These are phyloP conservation scores for Elsinoe necatrix DNA, from an alignment of 2,329 filamentous ascomycete species.

Conservation along the genomic window DNA sequence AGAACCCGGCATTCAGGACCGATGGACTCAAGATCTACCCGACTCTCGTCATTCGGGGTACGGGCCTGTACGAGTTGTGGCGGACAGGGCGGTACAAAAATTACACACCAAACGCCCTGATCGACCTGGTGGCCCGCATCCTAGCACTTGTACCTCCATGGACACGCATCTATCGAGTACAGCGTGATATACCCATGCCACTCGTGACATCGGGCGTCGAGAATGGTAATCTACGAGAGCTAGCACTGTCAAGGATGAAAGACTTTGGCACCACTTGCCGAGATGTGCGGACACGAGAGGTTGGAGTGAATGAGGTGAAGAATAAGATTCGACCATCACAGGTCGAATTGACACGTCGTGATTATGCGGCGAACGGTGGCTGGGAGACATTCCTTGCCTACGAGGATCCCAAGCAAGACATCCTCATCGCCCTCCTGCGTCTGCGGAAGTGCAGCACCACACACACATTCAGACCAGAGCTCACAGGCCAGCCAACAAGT, in stretches of 20 bases:
- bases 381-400: slow-evolving; percentile 99
- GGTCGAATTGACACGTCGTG: slow-evolving; percentile 85
- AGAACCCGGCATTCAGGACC: slow-evolving; percentile 90
- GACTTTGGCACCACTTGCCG: slow-evolving; percentile 96
- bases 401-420: slow-evolving; percentile 97
- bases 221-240: slow-evolving; percentile 89
- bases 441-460: slow-evolving; percentile 83
- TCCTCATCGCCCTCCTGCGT: slow-evolving; percentile 81
- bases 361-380: slow-evolving; percentile 90
- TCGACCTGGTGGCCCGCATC: slow-evolving; percentile 94
- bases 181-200: slow-evolving; percentile 99
- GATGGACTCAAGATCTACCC: slow-evolving; percentile 98
- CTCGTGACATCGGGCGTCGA: slow-evolving; percentile 97
- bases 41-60: slow-evolving; percentile 92
- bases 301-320: slow-evolving; percentile 98
- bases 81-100: slow-evolving; percentile 95
- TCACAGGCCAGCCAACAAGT: slow-evolving; percentile 78
- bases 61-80: slow-evolving; percentile 95
- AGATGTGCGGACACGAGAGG: slow-evolving; percentile 90
- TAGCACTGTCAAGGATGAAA: slow-evolving; percentile 95
- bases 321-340: slow-evolving; percentile 96
- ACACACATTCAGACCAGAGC: slow-evolving; percentile 85
- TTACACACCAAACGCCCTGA: slow-evolving; percentile 92
- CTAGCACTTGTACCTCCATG: slow-evolving; percentile 89
- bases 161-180: slow-evolving; percentile 97